phyloP scores from a whole-genome alignment of 441 rosid species.

The Pelargonium citronellum region DNA sequence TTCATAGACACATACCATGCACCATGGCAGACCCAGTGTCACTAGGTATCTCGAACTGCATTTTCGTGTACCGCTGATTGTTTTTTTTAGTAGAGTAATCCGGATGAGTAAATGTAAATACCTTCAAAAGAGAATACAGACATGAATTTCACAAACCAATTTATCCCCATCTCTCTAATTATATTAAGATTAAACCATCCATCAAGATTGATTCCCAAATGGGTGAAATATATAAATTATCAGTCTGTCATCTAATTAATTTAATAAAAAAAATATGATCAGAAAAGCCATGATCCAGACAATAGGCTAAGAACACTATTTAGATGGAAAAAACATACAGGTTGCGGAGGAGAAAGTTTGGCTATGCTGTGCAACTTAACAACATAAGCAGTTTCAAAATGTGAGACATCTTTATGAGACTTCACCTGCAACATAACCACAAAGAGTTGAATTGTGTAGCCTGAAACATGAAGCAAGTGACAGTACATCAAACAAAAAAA shows the following conservation, averaged over 20 bases:
- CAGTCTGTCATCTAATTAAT: not conserved
- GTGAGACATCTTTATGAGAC: conserved; percentile 74
- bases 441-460: conserved; percentile 19
- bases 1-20: conserved; percentile 53
- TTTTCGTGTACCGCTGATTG: conserved; percentile 74
- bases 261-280: not conserved
- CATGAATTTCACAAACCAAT: conserved; percentile 8
- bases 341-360: conserved; percentile 71
- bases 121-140: conserved; percentile 39
- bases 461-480: conserved; percentile 2
- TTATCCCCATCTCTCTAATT: not conserved
- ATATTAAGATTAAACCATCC: too few relatives aligned
- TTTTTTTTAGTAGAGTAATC: conserved; percentile 43
- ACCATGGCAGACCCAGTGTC: conserved; percentile 81
- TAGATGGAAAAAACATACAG: conserved; percentile 48
- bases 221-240: too few relatives aligned
- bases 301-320: conserved; percentile 11
- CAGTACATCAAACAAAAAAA: conserved; percentile 12
- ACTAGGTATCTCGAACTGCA: conserved; percentile 58
- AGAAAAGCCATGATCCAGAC: not conserved
- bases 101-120: conserved; percentile 89
- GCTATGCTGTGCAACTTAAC: conserved; percentile 88
- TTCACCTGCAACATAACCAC: conserved; percentile 53
- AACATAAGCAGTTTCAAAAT: conserved; percentile 97
- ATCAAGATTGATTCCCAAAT: too few relatives aligned